Percentiles rank a stretch among this genome's conserved stretches.
phyloP scores from a whole-genome alignment of 306 rosid species.

The Rosa persica region DNA sequence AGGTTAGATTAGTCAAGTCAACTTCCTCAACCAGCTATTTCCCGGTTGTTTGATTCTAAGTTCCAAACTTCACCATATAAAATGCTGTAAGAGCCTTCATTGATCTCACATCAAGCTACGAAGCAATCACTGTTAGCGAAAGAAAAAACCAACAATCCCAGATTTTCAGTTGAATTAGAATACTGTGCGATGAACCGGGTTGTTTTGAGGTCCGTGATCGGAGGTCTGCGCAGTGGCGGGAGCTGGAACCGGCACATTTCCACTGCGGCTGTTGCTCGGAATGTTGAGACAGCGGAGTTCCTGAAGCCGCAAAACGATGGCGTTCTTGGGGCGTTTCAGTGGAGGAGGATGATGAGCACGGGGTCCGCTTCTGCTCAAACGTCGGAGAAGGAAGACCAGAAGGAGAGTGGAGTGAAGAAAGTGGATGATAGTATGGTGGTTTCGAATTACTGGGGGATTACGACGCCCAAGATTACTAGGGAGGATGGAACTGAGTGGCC shows the following conservation, averaged over 20 bases:
- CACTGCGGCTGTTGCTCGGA: slow-evolving; percentile 28
- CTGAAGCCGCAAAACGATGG: not conserved
- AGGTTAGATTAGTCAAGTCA: not conserved
- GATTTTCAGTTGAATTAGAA: not conserved
- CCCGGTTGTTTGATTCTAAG: not conserved
- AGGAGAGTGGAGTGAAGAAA: slow-evolving; percentile 24
- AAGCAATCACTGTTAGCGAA: not conserved
- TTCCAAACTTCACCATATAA: not conserved
- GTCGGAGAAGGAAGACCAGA: slow-evolving; percentile 32
- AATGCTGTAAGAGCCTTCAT: not conserved
- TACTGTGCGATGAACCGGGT: slow-evolving; percentile 40
- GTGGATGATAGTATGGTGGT: slow-evolving; percentile 21
- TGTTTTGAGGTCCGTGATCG: slow-evolving; percentile 38
- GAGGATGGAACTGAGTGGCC: slow-evolving; percentile 94
- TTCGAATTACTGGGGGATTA: slow-evolving; percentile 76
- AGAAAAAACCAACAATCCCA: not conserved
- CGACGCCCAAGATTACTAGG: slow-evolving; percentile 53
- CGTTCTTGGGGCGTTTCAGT: slow-evolving; percentile 30
- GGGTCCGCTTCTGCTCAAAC: not conserved
- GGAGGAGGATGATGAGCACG: slow-evolving; percentile 49
- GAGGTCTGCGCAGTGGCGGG: slow-evolving; percentile 37
- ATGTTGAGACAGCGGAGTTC: not conserved
- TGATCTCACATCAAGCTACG: not conserved
- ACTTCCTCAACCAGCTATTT: not conserved
- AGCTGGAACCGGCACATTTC: slow-evolving; percentile 17